These are phyloP conservation scores for Globisporangium viniferum DNA, from an alignment of 352 stramenopile genomes.

Conservation along the genomic window DNA sequence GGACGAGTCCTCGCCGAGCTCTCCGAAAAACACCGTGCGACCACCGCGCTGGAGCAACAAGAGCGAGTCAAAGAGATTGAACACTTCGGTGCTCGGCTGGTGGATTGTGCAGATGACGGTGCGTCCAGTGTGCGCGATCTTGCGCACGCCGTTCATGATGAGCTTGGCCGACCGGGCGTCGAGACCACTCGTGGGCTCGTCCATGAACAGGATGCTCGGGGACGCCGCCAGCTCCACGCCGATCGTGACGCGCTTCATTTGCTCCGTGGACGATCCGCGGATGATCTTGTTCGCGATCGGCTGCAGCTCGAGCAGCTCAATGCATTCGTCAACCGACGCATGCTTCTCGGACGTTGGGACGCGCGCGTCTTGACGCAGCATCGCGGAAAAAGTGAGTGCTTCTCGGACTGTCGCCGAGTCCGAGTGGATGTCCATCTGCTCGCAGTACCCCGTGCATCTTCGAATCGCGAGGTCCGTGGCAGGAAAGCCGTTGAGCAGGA, in stretches of 20 bases:
- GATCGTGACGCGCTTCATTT: conserved; percentile 72
- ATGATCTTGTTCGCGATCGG: conserved; percentile 58
- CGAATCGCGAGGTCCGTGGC: conserved; percentile 49
- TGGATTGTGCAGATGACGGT: conserved; percentile 92
- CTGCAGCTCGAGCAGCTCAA: conserved; percentile 48
- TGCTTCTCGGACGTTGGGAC: conserved; percentile 34
- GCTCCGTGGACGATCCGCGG: conserved; percentile 46
- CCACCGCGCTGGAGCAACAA: conserved; percentile 71
- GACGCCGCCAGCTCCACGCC: conserved; percentile 89
- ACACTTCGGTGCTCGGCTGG: conserved; percentile 87
- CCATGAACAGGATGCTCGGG: conserved; percentile 84
- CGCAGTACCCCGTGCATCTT: conserved; percentile 52
- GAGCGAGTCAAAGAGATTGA: conserved; percentile 86
- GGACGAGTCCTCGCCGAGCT: conserved; percentile 38
- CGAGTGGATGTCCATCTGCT: conserved; percentile 90
- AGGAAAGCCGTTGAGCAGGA: conserved; percentile 52
- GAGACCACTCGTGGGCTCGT: conserved; percentile 87
- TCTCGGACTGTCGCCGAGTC: conserved; percentile 88
- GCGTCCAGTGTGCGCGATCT: conserved; percentile 69
- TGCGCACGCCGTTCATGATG: conserved; percentile 86
- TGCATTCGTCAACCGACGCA: conserved; percentile 49
- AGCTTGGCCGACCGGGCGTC: conserved; percentile 85
- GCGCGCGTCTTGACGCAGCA: conserved; percentile 51
- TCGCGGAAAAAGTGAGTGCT: conserved; percentile 87
- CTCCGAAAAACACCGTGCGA: conserved; percentile 50